Conservation (phyloP, 805 yeast species). For the Yarrowia divulgata region DNA sequence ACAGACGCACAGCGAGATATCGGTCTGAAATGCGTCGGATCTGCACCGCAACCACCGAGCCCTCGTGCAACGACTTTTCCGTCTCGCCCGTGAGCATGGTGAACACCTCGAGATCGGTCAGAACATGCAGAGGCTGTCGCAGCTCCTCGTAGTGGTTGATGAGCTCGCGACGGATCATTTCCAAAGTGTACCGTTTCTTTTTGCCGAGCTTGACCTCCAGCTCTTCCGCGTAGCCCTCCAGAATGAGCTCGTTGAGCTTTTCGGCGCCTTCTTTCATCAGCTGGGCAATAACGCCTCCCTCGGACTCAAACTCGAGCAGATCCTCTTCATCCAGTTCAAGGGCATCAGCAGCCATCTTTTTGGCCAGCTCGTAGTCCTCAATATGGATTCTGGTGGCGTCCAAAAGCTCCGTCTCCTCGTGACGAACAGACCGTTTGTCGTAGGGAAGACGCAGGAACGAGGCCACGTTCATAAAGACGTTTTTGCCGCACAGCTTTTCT, state of each 20-base stretch:
- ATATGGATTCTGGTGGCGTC: conserved; percentile 98
- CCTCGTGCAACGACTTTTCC: conserved; percentile 67
- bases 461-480: conserved; percentile 88
- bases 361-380: conserved; percentile 94
- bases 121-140: conserved; percentile 70
- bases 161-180: conserved; percentile 84
- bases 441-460: conserved; percentile 83
- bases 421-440: conserved; percentile 64
- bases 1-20: conserved; percentile 55
- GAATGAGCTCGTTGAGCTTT: conserved; percentile 82
- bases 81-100: conserved; percentile 90
- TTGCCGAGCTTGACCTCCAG: conserved; percentile 67
- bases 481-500: conserved; percentile 76
- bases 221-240: conserved; percentile 92
- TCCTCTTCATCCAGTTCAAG: conserved; percentile 95
- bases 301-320: conserved; percentile 75
- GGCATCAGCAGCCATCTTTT: conserved; percentile 98
- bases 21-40: conserved; percentile 64
- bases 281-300: conserved; percentile 81
- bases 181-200: conserved; percentile 77
- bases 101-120: conserved; percentile 78
- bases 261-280: conserved; percentile 75
- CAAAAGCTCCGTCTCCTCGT: conserved; percentile 67
- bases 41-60: conserved; percentile 76
- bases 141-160: conserved; percentile 88